Conservation (phyloP, 495 filamentous ascomycete species). For the Aspergillus saccharolyticus region DNA sequence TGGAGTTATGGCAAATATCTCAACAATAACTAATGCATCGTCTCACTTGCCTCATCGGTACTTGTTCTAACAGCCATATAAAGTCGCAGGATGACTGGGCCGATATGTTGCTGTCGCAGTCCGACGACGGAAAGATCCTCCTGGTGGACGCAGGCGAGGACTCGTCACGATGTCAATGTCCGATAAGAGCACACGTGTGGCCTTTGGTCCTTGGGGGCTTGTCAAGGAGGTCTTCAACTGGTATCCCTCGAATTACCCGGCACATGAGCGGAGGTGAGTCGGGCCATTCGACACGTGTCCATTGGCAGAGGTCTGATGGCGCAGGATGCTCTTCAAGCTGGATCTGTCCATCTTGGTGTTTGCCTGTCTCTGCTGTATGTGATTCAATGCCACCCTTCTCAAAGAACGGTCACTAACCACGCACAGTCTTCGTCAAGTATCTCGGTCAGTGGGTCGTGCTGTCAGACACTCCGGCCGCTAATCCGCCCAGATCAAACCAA, state of each 20-base stretch:
- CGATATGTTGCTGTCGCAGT: background rate
- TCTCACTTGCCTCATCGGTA: background rate
- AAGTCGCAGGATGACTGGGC: background rate
- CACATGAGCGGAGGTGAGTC: constrained; percentile 35
- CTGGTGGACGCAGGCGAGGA: background rate
- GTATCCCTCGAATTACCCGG: constrained; percentile 41
- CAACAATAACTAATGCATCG: background rate
- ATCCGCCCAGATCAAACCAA: constrained; percentile 38
- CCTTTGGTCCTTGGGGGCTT: constrained; percentile 22
- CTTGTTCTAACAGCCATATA: background rate
- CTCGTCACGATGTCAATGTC: constrained; percentile 23
- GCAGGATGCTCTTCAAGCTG: constrained; percentile 28
- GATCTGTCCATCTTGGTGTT: constrained; percentile 33
- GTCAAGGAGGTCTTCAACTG: constrained; percentile 47
- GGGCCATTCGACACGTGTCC: background rate
- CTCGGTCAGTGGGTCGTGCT: constrained; percentile 15
- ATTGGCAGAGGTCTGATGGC: background rate
- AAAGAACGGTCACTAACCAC: constrained; percentile 1
- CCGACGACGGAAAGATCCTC: background rate
- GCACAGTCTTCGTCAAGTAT: constrained; percentile 33
- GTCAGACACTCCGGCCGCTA: background rate
- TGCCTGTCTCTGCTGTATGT: constrained; percentile 37
- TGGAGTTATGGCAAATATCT: constrained; percentile 3
- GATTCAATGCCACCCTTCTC: background rate
- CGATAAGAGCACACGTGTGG: constrained; percentile 11